Evolutionary conservation across 164 flowering plant genomes (phyloP).

Genomic region (Umbilicus rupestris): DNA sequence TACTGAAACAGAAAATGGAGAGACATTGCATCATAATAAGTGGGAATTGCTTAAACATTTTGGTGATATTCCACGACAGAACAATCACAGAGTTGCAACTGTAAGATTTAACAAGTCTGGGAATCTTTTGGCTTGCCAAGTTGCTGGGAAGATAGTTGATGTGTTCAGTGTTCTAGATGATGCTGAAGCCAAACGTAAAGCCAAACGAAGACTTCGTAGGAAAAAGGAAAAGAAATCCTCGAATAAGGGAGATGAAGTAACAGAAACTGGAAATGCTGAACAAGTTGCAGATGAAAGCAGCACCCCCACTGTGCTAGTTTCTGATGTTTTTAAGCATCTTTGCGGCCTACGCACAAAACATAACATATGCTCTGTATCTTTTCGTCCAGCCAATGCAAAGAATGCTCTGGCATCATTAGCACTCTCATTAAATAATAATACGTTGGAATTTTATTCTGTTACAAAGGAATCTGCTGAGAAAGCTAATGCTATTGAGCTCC

Average conservation of each 20-base stretch:
- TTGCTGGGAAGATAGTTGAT: constrained; percentile 85
- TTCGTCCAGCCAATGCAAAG: constrained; percentile 56
- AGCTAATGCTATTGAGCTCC: constrained; percentile 59
- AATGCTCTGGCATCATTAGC: constrained; percentile 57
- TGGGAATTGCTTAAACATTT: constrained; percentile 66
- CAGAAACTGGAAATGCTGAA: constrained; percentile 34
- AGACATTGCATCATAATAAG: constrained; percentile 29
- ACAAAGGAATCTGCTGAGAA: constrained; percentile 33
- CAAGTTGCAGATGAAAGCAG: constrained; percentile 25
- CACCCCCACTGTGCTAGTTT: constrained; percentile 28
- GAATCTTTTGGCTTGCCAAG: constrained; percentile 87
- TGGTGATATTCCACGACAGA: constrained; percentile 79
- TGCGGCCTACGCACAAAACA: constrained; percentile 64
- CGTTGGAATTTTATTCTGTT: constrained; percentile 63
- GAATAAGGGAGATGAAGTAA: constrained; percentile 26
- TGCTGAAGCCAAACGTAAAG: constrained; percentile 68
- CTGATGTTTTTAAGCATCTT: constrained; percentile 76
- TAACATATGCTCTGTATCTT: constrained; percentile 78
- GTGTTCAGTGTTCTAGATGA: constrained; percentile 68
- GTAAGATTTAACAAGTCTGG: constrained; percentile 75
- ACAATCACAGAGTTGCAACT: constrained; percentile 78
- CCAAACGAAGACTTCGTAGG: constrained; percentile 68
- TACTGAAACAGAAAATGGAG: constrained; percentile 22
- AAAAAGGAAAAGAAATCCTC: constrained; percentile 62
- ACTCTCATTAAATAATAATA: constrained; percentile 74